Conservation (phyloP, 345 rosid species). For the Mallotus nudiflorus region DNA sequence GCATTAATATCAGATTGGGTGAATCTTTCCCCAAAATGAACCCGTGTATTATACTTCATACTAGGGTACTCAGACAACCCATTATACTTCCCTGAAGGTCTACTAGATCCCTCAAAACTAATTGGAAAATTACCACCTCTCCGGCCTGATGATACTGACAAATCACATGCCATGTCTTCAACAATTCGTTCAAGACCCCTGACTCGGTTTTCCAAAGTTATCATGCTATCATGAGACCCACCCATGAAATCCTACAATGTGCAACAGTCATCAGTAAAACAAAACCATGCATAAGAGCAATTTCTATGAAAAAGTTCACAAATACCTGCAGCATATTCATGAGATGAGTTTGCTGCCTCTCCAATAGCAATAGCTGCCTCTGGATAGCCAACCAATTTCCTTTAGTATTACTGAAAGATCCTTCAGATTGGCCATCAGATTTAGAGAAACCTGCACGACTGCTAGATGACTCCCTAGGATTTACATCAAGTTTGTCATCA, state of each 20-base stretch:
- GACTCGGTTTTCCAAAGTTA: slow-evolving; percentile 86
- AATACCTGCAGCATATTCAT: slow-evolving; percentile 95
- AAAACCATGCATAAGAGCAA: slow-evolving; percentile 17
- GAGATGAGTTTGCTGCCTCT: slow-evolving; percentile 91
- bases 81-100: slow-evolving; percentile 66
- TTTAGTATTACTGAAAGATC: slow-evolving; percentile 65
- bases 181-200: slow-evolving; percentile 97
- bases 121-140: slow-evolving; percentile 54
- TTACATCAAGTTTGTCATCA: slow-evolving; percentile 49
- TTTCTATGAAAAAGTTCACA: slow-evolving; percentile 18
- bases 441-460: slow-evolving; percentile 55
- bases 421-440: slow-evolving; percentile 74
- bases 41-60: slow-evolving; percentile 64
- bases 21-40: slow-evolving; percentile 72
- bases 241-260: slow-evolving; percentile 90
- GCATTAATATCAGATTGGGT: slow-evolving; percentile 64
- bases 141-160: slow-evolving; percentile 79
- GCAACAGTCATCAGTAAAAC: slow-evolving; percentile 24
- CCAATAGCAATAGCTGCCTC: slow-evolving; percentile 87
- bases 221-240: slow-evolving; percentile 94
- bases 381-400: slow-evolving; percentile 96
- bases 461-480: slow-evolving; percentile 54
- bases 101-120: slow-evolving; percentile 67
- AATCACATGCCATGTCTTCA: slow-evolving; percentile 91
- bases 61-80: slow-evolving; percentile 65